Conservation (phyloP, 2,329 filamentous ascomycete species). For the Achaetomium macrosporum region DNA sequence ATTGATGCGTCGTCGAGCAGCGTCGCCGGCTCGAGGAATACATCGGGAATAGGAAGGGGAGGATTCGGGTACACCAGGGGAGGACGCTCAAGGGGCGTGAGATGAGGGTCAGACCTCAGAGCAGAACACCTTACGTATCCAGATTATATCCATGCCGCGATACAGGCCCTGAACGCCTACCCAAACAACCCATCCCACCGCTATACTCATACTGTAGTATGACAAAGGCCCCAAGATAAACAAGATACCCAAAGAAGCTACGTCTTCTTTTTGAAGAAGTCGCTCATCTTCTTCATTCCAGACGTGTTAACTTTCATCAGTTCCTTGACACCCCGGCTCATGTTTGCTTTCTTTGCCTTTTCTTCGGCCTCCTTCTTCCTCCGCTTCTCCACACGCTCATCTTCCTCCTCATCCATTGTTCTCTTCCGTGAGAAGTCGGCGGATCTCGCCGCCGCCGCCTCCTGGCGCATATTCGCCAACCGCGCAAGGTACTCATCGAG, state of each 20-base stretch:
- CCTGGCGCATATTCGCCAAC: conserved; percentile 61
- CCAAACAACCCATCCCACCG: not conserved
- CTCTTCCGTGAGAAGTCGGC: conserved; percentile 69
- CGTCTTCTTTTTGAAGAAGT: conserved; percentile 75
- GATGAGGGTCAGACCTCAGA: not conserved
- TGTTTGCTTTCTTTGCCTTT: conserved; percentile 67
- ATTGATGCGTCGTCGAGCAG: conserved; percentile 27
- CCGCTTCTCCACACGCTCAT: conserved; percentile 70
- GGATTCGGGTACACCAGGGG: conserved; percentile 45
- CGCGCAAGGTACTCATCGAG: conserved; percentile 64
- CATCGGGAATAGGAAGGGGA: conserved; percentile 40
- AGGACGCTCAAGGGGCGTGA: conserved; percentile 42
- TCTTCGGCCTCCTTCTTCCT: conserved; percentile 84
- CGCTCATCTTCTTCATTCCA: conserved; percentile 96
- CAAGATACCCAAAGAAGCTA: conserved; percentile 29
- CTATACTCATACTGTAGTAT: not conserved
- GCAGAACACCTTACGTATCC: not conserved
- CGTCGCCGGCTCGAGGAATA: conserved; percentile 29
- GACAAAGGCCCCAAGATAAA: not conserved
- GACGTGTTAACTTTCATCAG: conserved; percentile 84
- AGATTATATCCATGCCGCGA: not conserved
- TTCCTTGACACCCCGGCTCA: conserved; percentile 71
- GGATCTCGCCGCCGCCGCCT: conserved; percentile 64
- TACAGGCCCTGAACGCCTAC: conserved; percentile 4
- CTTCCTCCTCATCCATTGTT: conserved; percentile 59